Evolutionary conservation across 2,329 filamentous ascomycete species (phyloP).

Genomic region (Fusarium begoniae): DNA sequence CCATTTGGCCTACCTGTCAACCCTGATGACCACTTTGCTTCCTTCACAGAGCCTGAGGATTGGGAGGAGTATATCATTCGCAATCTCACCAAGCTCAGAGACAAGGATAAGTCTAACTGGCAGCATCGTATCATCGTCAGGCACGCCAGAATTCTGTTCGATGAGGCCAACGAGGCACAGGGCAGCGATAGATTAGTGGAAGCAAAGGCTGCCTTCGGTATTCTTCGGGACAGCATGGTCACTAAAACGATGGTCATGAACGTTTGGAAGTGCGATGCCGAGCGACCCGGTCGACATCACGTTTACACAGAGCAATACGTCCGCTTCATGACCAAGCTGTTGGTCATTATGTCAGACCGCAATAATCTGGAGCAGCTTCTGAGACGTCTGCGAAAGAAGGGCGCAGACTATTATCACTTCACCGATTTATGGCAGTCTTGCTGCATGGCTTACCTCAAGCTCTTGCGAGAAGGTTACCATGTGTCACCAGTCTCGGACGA

Average conservation of each 20-base stretch:
- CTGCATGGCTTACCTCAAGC: slow-evolving; percentile 62
- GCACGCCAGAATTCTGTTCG: slow-evolving; percentile 67
- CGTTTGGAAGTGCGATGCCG: slow-evolving; percentile 93
- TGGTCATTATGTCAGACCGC: slow-evolving; percentile 79
- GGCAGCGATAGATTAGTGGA: slow-evolving; percentile 65
- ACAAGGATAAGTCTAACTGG: slow-evolving; percentile 93
- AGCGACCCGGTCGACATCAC: slow-evolving; percentile 84
- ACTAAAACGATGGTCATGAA: slow-evolving; percentile 96
- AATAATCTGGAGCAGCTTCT: slow-evolving; percentile 80
- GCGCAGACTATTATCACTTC: slow-evolving; percentile 76
- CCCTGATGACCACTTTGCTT: slow-evolving; percentile 47
- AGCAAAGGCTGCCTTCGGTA: slow-evolving; percentile 80
- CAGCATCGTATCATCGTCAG: slow-evolving; percentile 90
- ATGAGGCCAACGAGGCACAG: slow-evolving; percentile 49
- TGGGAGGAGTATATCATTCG: slow-evolving; percentile 66
- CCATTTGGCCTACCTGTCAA: slow-evolving; percentile 57
- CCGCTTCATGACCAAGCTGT: slow-evolving; percentile 78
- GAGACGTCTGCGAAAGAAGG: slow-evolving; percentile 81
- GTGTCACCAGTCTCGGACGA: slow-evolving; percentile 61
- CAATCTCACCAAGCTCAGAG: slow-evolving; percentile 61
- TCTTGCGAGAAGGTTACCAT: slow-evolving; percentile 60
- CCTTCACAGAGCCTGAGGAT: slow-evolving; percentile 61
- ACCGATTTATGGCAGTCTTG: slow-evolving; percentile 67
- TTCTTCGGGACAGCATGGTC: slow-evolving; percentile 78
- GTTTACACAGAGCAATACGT: slow-evolving; percentile 91